Base-by-base conservation (phyloP, 768 basidiomycete genomes). In the Stropharia rugosoannulata region DNA sequence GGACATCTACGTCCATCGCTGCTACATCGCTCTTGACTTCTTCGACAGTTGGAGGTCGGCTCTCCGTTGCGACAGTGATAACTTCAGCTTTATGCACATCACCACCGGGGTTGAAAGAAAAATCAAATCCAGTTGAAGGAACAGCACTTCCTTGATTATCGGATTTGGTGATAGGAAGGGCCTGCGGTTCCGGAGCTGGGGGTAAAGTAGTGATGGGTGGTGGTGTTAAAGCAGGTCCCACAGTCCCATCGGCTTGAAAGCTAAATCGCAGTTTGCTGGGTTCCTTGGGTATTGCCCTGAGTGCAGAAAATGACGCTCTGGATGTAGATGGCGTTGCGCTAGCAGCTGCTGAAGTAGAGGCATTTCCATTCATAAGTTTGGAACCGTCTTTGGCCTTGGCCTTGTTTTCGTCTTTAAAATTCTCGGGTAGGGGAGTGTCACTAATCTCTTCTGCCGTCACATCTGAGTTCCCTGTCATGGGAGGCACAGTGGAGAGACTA, bases 231-330 rank as follows among this genome's bases (percentile, higher is more conserved):
- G 29, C 29, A 32, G 29, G 29, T 4, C 22, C 22, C 22, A 73
- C 66, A 25, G 63, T 59, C 25, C 61, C 53, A n/a, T 86, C 87
- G 2, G 82, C 79, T 45, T 84, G 81, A 68, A 87, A 82, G 61
- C 88, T 89, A 62, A 79, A 87, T 25, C 90, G 82, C 54, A 92
- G 75, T 64, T 90, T 91, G 56, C 90, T 90, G 2, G 90, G 89
- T 53, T 89, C 87, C 64, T 85, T 89, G 1, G 90, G 90, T 8
- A 79, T 79, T 12, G 53, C 39, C 13, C 37, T 54, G 2, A 54
- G 22, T 16, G 46, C 47, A 16, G 51, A 52, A 46, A 74, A 68
- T 7, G 61, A 51, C 22, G 61, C 54, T 49, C 61, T 62, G 43
- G 59, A 16, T 66, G 65, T 51, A 59, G 63, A 52, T 63, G 53